Evolutionary conservation across 2,329 filamentous ascomycete species (phyloP), one percentile per base, ranked within the genome.

Genomic region (Ophiostoma perfectum): DNA sequence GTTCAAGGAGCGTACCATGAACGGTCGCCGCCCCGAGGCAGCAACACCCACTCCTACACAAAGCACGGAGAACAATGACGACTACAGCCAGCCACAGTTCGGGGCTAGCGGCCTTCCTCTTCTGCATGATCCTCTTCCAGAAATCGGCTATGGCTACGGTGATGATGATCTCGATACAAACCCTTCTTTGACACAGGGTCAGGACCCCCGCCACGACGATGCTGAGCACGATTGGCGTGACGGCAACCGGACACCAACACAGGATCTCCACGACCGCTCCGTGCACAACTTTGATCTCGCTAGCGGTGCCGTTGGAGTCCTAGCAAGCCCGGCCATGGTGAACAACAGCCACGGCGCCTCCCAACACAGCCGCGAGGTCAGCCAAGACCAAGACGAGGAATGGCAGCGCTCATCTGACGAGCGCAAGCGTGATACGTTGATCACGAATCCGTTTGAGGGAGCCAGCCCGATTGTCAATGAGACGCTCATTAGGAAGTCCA

Each of bases 111-210:
- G 88, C 64, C 76, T 93, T 70, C 92, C 92, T 3, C 84, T 89
- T 72, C 79, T 85, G 47, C 79, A 88, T 68, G 83, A 93, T 73
- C 89, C 90, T 5, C 86, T 93, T 81, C 91, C 90, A 0, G 92
- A 93, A 75, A 88, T 91, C 74, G 92, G 90, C 4, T 90, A 91
- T 72, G 80, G 78, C 66, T 80, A 82, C 69, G 81, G 84, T 11
- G 84, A 86, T 49, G 92, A 96, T 70, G 71, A 72, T 38, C 84
- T 92, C 16, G 89, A 87, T 63, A 96, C 93, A 18, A 96, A 96
- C 75, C 92, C 92, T 2, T 97, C 93, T 0, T 83, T 93, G 65
- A 87, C 96, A 55, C 86, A 93, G 72, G 92, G 90, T 18, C 67
- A 62, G 0, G 89, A 88, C 0, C 84, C 90, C 65, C 88, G 86